phyloP scores from a whole-genome alignment of 495 filamentous ascomycete species.

The Parmelia sp. region DNA sequence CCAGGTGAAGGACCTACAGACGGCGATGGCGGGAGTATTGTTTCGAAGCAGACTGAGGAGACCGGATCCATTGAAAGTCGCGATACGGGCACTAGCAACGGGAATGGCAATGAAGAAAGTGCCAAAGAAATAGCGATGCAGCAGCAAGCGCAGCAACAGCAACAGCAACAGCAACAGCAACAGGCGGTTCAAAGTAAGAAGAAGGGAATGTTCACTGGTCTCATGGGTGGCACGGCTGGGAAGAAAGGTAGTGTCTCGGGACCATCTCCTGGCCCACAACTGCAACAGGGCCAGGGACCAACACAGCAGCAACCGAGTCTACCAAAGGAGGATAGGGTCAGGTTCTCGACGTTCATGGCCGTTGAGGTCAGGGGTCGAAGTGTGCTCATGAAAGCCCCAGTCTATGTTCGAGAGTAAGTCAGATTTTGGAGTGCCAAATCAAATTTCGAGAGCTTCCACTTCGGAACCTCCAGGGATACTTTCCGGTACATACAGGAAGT shows the following conservation, averaged over 20 bases:
- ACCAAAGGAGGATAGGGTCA: constrained; percentile 53
- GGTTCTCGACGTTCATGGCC: constrained; percentile 77
- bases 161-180: constrained; percentile 16
- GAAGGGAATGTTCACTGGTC: constrained; percentile 44
- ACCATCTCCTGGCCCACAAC: constrained; percentile 23
- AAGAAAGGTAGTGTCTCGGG: constrained; percentile 17
- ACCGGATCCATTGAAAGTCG: constrained; percentile 36
- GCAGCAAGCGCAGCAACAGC: constrained; percentile 1
- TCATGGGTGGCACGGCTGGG: constrained; percentile 40
- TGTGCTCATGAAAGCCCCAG: constrained; percentile 81
- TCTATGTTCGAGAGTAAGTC: constrained; percentile 51
- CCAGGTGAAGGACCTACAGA: constrained; percentile 41
- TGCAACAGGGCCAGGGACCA: constrained; percentile 32
- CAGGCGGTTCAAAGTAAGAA: constrained; percentile 32
- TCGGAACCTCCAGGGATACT: not conserved
- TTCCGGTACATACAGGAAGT: not conserved
- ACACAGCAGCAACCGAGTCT: constrained; percentile 26
- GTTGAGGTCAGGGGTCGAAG: constrained; percentile 80
- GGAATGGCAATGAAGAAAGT: constrained; percentile 13
- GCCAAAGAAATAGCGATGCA: not conserved
- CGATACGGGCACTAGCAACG: constrained; percentile 28
- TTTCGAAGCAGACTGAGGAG: constrained; percentile 25
- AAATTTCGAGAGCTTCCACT: not conserved
- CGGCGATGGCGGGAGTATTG: constrained; percentile 40
- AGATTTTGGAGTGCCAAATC: not conserved